A percentile compares a stretch with the other conserved stretches of the same genome.
phyloP scores from a whole-genome alignment of 768 basidiomycete species.

The Brasilioporus rufonigricans region DNA sequence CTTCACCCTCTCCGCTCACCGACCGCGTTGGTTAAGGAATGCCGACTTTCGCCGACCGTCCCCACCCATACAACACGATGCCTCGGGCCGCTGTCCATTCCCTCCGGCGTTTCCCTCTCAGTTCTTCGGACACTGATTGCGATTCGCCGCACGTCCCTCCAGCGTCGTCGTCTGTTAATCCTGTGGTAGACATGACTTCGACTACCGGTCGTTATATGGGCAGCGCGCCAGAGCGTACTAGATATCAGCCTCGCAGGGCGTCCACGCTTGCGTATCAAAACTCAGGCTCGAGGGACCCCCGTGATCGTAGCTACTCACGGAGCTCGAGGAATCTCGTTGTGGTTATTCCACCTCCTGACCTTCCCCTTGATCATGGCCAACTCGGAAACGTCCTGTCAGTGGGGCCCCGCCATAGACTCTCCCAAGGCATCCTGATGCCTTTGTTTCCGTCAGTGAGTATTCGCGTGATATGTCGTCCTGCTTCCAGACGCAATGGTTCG shows the following conservation, averaged over 20 bases:
- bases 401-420: constrained; percentile 58
- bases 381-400: constrained; percentile 56
- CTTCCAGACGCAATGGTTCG: neutral
- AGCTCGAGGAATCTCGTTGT: constrained; percentile 56
- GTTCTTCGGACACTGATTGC: constrained; percentile 41
- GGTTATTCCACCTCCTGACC: constrained; percentile 59
- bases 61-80: constrained; percentile 27
- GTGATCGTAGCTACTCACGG: constrained; percentile 40
- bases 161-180: neutral
- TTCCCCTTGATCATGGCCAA: constrained; percentile 57
- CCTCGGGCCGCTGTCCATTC: constrained; percentile 30
- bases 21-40: neutral
- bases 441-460: constrained; percentile 63
- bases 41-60: constrained; percentile 33
- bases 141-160: neutral
- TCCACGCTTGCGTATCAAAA: constrained; percentile 58
- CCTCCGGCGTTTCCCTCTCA: constrained; percentile 29
- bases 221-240: constrained; percentile 7
- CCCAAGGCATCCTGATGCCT: constrained; percentile 73
- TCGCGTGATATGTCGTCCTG: neutral
- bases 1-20: no score
- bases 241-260: constrained; percentile 39
- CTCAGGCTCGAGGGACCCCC: constrained; percentile 43
- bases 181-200: constrained; percentile 7
- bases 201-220: neutral